These are phyloP conservation scores for Pestalotiopsis fici DNA, from an alignment of 2,329 filamentous ascomycete genomes.

Conservation along the genomic window DNA sequence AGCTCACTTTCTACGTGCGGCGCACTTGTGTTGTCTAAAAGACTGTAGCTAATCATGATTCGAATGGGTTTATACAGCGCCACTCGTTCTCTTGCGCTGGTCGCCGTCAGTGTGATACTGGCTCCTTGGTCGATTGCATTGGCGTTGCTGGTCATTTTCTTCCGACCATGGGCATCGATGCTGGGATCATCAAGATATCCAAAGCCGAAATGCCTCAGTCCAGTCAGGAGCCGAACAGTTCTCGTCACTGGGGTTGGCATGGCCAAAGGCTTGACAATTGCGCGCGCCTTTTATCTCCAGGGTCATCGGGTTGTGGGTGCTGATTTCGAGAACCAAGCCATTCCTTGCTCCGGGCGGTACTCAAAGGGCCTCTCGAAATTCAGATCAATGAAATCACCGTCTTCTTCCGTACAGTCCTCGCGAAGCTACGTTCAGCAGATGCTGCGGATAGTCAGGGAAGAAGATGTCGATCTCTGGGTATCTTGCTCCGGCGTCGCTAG, in stretches of 20 bases:
- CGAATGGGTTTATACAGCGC: neutral
- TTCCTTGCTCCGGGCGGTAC: constrained; percentile 55
- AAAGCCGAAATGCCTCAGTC: neutral
- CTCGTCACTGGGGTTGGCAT: constrained; percentile 75
- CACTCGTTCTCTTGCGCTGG: neutral
- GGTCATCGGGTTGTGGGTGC: constrained; percentile 74
- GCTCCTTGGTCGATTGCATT: neutral
- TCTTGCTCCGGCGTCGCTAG: constrained; percentile 70
- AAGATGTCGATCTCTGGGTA: constrained; percentile 72
- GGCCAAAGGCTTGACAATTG: constrained; percentile 68
- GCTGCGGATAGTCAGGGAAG: constrained; percentile 57
- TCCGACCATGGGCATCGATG: neutral
- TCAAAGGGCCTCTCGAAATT: constrained; percentile 59
- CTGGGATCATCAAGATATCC: neutral
- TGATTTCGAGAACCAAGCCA: constrained; percentile 55
- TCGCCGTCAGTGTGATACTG: neutral
- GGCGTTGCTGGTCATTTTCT: neutral
- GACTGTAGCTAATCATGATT: neutral
- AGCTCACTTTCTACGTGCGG: neutral
- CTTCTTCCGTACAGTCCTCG: constrained; percentile 16
- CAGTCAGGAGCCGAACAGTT: constrained; percentile 44
- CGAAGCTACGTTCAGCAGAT: constrained; percentile 58
- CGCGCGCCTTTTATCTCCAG: constrained; percentile 62
- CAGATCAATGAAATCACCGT: constrained; percentile 42
- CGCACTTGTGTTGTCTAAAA: neutral